Evolutionary conservation across 2,329 filamentous ascomycete genomes (phyloP).

Genomic region (Periconia digitata): DNA sequence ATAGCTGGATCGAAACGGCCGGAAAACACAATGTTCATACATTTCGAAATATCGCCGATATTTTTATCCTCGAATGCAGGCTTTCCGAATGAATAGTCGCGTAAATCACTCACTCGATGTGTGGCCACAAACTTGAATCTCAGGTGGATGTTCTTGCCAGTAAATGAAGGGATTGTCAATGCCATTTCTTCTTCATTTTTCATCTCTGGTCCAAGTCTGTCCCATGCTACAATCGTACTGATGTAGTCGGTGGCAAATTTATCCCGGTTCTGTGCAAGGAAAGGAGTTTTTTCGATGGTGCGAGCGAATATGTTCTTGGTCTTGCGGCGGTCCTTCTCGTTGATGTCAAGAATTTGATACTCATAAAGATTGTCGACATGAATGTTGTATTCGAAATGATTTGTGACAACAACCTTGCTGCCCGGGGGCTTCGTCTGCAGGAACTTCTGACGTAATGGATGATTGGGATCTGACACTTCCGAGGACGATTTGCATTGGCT

Average conservation of each 20-base stretch:
- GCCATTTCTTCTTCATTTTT: too few relatives aligned
- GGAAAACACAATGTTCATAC: not conserved
- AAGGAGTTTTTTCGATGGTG: not conserved
- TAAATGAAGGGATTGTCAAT: too few relatives aligned
- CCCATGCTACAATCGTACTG: not conserved
- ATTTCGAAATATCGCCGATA: not conserved
- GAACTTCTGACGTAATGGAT: not conserved
- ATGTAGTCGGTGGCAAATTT: not conserved
- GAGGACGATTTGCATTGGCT: not conserved
- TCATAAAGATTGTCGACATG: not conserved
- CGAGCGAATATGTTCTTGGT: not conserved
- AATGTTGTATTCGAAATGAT: not conserved
- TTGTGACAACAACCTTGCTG: not conserved
- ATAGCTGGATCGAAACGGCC: not conserved
- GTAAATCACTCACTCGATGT: not conserved
- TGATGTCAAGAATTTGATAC: not conserved
- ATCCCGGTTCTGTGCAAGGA: not conserved
- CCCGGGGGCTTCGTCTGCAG: not conserved
- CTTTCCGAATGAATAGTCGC: not conserved
- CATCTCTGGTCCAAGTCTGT: not conserved
- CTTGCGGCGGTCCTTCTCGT: not conserved
- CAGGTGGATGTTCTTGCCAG: not conserved
- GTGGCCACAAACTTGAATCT: not conserved
- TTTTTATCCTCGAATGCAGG: not conserved
- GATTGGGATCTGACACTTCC: not conserved